Evolutionary conservation across 768 basidiomycete species (phyloP).

Genomic region (Kwoniella bestiolae): DNA sequence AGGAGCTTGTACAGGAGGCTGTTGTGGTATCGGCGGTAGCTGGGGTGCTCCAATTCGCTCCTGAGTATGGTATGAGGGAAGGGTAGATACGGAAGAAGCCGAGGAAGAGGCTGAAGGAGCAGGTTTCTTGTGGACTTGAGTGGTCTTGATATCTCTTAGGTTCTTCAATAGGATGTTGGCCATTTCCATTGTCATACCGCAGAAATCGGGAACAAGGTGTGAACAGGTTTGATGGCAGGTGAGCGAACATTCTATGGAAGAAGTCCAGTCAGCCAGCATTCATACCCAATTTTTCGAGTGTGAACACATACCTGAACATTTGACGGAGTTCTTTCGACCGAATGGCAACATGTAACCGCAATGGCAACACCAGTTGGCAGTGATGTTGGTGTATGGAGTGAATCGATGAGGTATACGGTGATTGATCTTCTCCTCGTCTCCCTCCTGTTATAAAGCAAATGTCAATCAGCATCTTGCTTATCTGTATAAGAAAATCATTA

Average conservation of each 20-base stretch:
- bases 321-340: slow-evolving; percentile 93
- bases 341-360: slow-evolving; percentile 98
- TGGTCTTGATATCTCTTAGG: slow-evolving; percentile 83
- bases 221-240: slow-evolving; percentile 98
- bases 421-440: slow-evolving; percentile 97
- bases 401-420: slow-evolving; percentile 99
- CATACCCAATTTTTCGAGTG: not conserved
- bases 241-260: slow-evolving; percentile 77
- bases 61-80: slow-evolving; percentile 29
- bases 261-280: not conserved
- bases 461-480: too few relatives aligned
- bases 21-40: slow-evolving; percentile 17
- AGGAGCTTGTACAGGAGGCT: slow-evolving; percentile 20
- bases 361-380: slow-evolving; percentile 99
- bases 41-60: slow-evolving; percentile 15
- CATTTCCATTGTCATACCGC: slow-evolving; percentile 99
- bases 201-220: slow-evolving; percentile 98
- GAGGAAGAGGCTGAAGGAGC: slow-evolving; percentile 45
- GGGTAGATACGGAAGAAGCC: slow-evolving; percentile 40
- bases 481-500: too few relatives aligned
- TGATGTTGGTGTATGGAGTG: slow-evolving; percentile 92
- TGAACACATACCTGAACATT: slow-evolving; percentile 67
- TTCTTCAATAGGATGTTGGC: slow-evolving; percentile 90
- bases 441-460: slow-evolving; percentile 67
- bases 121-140: slow-evolving; percentile 54